phyloP scores from a whole-genome alignment of 495 filamentous ascomycete species.

The Neurospora sp. region DNA sequence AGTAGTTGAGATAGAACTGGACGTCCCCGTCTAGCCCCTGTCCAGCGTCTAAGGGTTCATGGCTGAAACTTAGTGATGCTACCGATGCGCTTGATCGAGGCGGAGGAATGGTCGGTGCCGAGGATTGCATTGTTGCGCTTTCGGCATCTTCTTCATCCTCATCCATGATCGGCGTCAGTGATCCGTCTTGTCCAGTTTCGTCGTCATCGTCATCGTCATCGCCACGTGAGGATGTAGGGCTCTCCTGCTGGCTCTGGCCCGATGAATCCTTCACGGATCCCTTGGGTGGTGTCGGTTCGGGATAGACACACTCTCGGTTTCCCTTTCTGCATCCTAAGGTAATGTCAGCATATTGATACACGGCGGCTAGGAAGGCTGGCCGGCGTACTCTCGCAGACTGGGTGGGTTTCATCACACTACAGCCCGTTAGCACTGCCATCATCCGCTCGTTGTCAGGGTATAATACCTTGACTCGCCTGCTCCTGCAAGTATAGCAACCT shows the following conservation, averaged over 20 bases:
- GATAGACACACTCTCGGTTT: constrained; percentile 73
- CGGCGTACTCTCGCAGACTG: constrained; percentile 71
- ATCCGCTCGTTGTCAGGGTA: neutral
- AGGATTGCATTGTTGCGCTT: constrained; percentile 24
- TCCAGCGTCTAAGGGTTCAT: neutral
- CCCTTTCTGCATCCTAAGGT: constrained; percentile 70
- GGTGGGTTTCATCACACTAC: constrained; percentile 77
- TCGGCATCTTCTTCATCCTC: constrained; percentile 48
- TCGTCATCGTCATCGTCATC: constrained; percentile 44
- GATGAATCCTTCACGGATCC: constrained; percentile 34
- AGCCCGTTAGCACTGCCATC: constrained; percentile 4
- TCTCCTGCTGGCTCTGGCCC: constrained; percentile 40
- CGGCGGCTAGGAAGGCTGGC: neutral
- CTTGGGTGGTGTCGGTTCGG: constrained; percentile 51
- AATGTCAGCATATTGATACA: constrained; percentile 12
- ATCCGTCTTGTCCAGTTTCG: constrained; percentile 38
- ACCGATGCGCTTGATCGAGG: constrained; percentile 35
- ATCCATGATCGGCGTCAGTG: constrained; percentile 54
- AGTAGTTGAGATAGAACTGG: constrained; percentile 70
- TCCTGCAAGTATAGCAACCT: constrained; percentile 89
- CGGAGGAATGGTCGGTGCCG: constrained; percentile 26
- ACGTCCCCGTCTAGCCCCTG: neutral
- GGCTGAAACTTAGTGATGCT: constrained; percentile 17
- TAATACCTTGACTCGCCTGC: constrained; percentile 76
- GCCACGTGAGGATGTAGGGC: constrained; percentile 42